phyloP scores from a whole-genome alignment of 371 early-diverging fungal species.

The Mortierella sp. region DNA sequence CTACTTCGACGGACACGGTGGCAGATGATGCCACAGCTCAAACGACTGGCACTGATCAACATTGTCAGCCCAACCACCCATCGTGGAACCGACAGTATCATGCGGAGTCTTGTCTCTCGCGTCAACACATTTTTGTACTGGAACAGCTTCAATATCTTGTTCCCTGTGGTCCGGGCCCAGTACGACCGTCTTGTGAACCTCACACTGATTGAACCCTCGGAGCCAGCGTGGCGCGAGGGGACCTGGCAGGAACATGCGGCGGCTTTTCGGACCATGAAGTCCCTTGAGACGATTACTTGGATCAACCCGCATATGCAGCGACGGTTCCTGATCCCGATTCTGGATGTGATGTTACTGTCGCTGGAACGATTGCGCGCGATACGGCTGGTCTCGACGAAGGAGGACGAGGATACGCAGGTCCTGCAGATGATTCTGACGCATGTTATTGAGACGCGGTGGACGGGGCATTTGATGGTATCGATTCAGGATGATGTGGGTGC shows the following conservation, averaged over 20 bases:
- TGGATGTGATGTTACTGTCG: constrained; percentile 29
- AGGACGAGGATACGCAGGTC: constrained; percentile 28
- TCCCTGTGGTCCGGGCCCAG: constrained; percentile 26
- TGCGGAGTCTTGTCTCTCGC: constrained; percentile 27
- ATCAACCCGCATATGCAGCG: constrained; percentile 40
- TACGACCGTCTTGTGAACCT: constrained; percentile 25
- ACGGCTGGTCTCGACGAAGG: constrained; percentile 27
- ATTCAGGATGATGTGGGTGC: constrained; percentile 39
- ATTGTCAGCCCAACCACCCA: constrained; percentile 40
- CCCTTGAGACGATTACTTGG: constrained; percentile 28
- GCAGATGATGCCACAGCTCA: constrained; percentile 21
- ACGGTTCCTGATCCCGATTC: constrained; percentile 28
- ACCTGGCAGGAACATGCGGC: constrained; percentile 37
- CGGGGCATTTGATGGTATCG: constrained; percentile 18
- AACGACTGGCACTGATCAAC: constrained; percentile 39
- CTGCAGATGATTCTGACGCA: constrained; percentile 23
- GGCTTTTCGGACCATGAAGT: constrained; percentile 24
- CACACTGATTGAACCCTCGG: constrained; percentile 31
- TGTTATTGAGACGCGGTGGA: constrained; percentile 29
- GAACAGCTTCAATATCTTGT: constrained; percentile 43
- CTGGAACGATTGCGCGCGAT: constrained; percentile 11
- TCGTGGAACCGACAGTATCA: constrained; percentile 28
- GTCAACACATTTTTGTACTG: constrained; percentile 33
- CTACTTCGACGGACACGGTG: not conserved
- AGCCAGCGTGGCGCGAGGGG: constrained; percentile 41